Evolutionary conservation across 305 asterid species (phyloP), one percentile per base, ranked within the genome.

Genomic region (Andrographis paniculata): DNA sequence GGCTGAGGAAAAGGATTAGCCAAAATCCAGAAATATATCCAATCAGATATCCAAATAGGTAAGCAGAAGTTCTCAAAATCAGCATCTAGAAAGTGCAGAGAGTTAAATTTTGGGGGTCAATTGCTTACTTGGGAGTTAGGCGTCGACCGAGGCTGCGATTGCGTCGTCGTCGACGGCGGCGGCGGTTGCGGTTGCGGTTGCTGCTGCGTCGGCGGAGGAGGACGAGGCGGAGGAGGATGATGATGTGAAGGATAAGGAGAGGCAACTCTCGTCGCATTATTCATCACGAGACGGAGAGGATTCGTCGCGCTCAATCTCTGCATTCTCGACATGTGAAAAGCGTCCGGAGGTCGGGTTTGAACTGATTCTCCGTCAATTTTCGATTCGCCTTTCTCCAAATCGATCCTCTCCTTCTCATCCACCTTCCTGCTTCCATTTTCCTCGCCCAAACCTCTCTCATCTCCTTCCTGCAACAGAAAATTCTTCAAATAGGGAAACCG

Each of bases 301-400:
- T 89, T 89, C 14, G 95, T 82, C 12, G 75, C 63, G 49, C 78
- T 82, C 67, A 85, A 62, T 56, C 91, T 66, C 31, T 82, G 94
- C 83, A 76, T 78, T 75, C 80, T 80, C 1, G 86, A 70, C 82
- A 74, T 52, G 60, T 71, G 72, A 50, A 77, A 63, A 8, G 49
- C 43, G 14, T 10, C 16, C 12, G 74, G 77, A 8, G 75, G 73
- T n/a, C 66, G 65, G 11, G 52, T 61, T 27, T 80, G 75, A 23
- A 57, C 78, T 23, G 66, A 42, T 52, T 63, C 75, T 44, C 60
- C 49, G 18, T 48, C 40, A 60, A 39, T 55, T 49, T 62, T 74
- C 62, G 35, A 56, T 48, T 65, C 82, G 2, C 93, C 96, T 68
- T 54, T 84, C 69, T 84, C 97, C 63, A 84, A 71, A 77, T 84